phyloP scores from a whole-genome alignment of 2,329 filamentous ascomycete species.

The Hypocreales sp. region DNA sequence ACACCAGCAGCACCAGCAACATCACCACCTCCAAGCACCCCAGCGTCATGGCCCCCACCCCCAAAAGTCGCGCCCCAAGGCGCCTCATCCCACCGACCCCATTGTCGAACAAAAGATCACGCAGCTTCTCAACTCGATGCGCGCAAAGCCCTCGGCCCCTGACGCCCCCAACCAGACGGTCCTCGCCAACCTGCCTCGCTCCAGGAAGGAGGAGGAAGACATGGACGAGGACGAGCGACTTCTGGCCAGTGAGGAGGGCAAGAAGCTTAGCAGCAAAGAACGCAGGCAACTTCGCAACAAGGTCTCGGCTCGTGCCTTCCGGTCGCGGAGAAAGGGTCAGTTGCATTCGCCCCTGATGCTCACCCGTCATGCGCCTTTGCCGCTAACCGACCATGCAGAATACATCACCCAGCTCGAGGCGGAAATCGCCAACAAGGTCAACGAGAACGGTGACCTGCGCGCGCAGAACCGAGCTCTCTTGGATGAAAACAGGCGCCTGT shows the following conservation, averaged over 20 bases:
- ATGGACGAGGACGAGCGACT: conserved; percentile 97
- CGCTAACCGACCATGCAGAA: conserved; percentile 37
- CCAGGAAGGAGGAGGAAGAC: conserved; percentile 90
- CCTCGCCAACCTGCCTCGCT: conserved; percentile 52
- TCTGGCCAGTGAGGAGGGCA: conserved; percentile 91
- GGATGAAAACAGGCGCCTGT: conserved; percentile 73
- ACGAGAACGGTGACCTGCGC: conserved; percentile 69
- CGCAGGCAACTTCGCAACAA: conserved; percentile 96
- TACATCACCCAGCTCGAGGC: conserved; percentile 91
- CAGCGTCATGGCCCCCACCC: conserved; percentile 33
- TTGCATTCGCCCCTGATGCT: conserved; percentile 3
- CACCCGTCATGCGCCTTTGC: too few species aligned
- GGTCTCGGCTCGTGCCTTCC: conserved; percentile 93
- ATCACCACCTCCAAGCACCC: too few species aligned
- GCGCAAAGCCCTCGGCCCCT: conserved; percentile 47
- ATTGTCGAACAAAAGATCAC: conserved; percentile 86
- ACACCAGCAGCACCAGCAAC: conserved; percentile 29
- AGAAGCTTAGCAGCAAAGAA: conserved; percentile 98
- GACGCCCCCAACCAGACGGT: conserved; percentile 29
- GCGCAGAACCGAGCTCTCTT: conserved; percentile 65
- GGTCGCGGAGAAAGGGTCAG: conserved; percentile 94
- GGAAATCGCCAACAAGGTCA: conserved; percentile 71
- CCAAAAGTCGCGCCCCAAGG: conserved; percentile 31
- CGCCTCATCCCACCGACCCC: conserved; percentile 42
- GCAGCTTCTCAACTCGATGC: conserved; percentile 83